Conservation (phyloP, 1,284 basidiomycete genomes). For the Grifola frondosa region DNA sequence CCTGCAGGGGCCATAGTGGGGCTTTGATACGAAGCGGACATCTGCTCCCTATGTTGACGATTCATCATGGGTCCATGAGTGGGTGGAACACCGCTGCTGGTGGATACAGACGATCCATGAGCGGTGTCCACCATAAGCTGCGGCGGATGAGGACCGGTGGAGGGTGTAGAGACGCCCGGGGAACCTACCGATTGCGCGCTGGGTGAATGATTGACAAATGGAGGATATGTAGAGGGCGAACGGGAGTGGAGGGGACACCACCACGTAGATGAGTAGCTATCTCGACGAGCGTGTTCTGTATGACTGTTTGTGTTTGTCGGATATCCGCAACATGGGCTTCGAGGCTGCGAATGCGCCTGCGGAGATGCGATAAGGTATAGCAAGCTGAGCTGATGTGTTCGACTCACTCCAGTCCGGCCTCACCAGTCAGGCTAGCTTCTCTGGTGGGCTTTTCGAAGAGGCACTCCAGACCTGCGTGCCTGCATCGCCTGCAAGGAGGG, state of each 20-base stretch:
- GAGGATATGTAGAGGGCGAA: conserved; percentile 62
- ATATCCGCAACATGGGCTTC: conserved; percentile 83
- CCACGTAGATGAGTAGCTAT: conserved; percentile 69
- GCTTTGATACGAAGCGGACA: conserved; percentile 24
- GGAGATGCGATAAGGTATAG: conserved; percentile 13
- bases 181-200: conserved; percentile 55
- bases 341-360: conserved; percentile 82
- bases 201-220: conserved; percentile 62
- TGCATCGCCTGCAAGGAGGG: conserved; percentile 87
- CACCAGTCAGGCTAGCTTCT: conserved; percentile 80
- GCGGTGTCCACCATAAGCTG: conserved; percentile 40
- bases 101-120: conserved; percentile 23
- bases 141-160: conserved; percentile 34
- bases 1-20: conserved; percentile 23
- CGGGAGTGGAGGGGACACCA: conserved; percentile 46
- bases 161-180: conserved; percentile 62
- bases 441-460: conserved; percentile 88
- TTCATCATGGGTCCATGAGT: conserved; percentile 24
- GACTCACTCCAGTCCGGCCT: conserved; percentile 84
- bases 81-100: conserved; percentile 24
- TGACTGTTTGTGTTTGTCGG: conserved; percentile 63
- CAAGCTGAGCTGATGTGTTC: conserved; percentile 6
- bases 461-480: conserved; percentile 82
- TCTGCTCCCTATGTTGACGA: conserved; percentile 23
- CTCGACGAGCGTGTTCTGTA: conserved; percentile 77